Conservation (phyloP, 305 asterid species). For the Solanum hybrid region DNA sequence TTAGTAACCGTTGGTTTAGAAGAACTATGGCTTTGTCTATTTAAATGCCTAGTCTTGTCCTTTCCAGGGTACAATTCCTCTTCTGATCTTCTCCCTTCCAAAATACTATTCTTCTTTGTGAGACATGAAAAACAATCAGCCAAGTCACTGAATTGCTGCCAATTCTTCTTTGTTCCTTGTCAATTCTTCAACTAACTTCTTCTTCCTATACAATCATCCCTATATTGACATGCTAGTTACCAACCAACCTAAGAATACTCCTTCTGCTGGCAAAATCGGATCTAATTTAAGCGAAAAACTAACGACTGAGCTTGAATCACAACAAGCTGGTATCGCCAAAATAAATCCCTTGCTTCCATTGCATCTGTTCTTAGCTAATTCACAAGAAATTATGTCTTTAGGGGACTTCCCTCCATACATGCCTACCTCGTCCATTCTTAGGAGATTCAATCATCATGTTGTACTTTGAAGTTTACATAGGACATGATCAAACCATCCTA, state of each 20-base stretch:
- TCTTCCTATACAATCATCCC: background rate
- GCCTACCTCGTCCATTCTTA: background rate
- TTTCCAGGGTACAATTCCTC: background rate
- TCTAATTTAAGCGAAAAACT: background rate
- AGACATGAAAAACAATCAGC: background rate
- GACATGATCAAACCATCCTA: background rate
- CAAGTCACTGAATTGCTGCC: background rate
- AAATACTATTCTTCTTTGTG: background rate
- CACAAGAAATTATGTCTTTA: background rate
- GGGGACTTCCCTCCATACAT: background rate
- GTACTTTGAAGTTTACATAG: background rate
- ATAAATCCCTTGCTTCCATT: background rate
- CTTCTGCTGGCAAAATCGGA: background rate
- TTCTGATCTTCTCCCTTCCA: background rate
- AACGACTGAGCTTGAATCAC: background rate
- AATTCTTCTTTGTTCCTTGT: background rate
- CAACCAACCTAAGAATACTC: background rate
- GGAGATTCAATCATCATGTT: background rate
- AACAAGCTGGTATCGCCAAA: background rate
- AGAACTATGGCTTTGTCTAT: background rate
- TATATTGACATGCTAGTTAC: background rate
- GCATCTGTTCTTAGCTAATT: background rate
- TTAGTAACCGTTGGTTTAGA: background rate
- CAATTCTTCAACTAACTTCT: background rate
- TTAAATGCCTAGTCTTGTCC: background rate